Evolutionary conservation across 495 filamentous ascomycete species (phyloP), one percentile per base, ranked within the genome.

Genomic region (Melanomma pulvis-pyrius): DNA sequence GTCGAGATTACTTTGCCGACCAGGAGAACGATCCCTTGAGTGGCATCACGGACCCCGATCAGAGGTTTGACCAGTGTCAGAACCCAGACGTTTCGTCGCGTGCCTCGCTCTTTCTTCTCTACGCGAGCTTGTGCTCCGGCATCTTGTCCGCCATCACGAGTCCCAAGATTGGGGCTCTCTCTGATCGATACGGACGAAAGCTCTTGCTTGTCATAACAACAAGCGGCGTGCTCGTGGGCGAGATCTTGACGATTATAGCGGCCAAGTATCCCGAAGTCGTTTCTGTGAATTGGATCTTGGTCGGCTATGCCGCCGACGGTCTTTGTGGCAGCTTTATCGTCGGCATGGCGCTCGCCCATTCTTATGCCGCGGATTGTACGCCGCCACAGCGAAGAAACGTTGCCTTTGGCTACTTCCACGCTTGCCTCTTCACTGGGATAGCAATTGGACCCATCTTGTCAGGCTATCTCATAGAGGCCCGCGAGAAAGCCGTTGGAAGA

Each of bases 281-380:
- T 39, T 81, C 86, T 54, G 87, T 92, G 59, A 85, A 88, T 49
- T 86, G 88, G 80, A 78, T 98, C 13, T 79, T 98, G 8, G 55
- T 92, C 5, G 91, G 91, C 19, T 83, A 83, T 28, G 79, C 90
- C 24, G 78, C 90, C 32, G 93, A 98, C 73, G 93, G 93, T 1
- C 70, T 97, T 0, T 85, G 87, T 21, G 94, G 93, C 17, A 96
- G 92, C 32, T 96, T 97, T 76, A 92, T 91, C 1, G 83, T 89
- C 0, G 87, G 84, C 2, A 88, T 91, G 80, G 90, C 94, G 11
- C 72, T 98, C 41, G 86, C 84, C 24, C 86, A 93, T 71, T 89
- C 93, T 0, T 98, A 98, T 74, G 89, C 88, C 6, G 84, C 90
- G 44, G 94, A 98, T 73, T 96, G 92, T 76, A 93, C 94, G 13